Evolutionary conservation across 164 flowering plant genomes (phyloP), one percentile per base, ranked within the genome.

Genomic region (Vitis amurensis): DNA sequence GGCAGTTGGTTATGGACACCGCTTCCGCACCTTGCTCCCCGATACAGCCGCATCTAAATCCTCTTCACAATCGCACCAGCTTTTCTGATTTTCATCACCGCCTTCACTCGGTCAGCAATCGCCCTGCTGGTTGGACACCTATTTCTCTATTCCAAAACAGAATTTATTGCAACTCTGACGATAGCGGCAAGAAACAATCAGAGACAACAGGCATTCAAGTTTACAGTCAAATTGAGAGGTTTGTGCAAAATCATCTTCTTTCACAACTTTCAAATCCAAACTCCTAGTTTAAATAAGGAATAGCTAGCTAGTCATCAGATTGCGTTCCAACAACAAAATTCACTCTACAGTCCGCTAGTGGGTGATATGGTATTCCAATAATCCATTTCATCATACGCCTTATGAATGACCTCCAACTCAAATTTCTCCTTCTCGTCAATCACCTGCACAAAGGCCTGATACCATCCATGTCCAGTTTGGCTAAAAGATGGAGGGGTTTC

Each of bases 151-250:
- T 6, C 31, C 19, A 58, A 11, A 70, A 23, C 52, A 68, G 75
- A 73, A 70, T 79, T 31, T 61, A 15, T 49, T 77, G 84, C 59
- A 74, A 61, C 71, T 71, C 59, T 10, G 66, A 72, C 15, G 79
- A 77, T 44, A 27, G 13, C 61, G 17, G 59, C 64, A 63, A 23
- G n/a, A 62, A 15, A 9, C 71, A 49, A 19, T 69, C 73, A 27
- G 71, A 73, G 55, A 17, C 77, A 11, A 72, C 77, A 31, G 82
- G 76, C 53, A 67, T 86, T 61, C 85, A 80, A 64, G 74, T 83
- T 16, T 86, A 86, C 74, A 30, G 80, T 55, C 79, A 86, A 19
- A 81, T 86, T 68, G 89, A 86, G 78, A 86, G 87, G 89, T 83
- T n/a, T 8, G 72, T 29, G 15, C 55, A n/a, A 3, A 23, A n/a